These are phyloP conservation scores for Talaromyces piceae DNA, from an alignment of 2,329 filamentous ascomycete species.

Conservation along the genomic window DNA sequence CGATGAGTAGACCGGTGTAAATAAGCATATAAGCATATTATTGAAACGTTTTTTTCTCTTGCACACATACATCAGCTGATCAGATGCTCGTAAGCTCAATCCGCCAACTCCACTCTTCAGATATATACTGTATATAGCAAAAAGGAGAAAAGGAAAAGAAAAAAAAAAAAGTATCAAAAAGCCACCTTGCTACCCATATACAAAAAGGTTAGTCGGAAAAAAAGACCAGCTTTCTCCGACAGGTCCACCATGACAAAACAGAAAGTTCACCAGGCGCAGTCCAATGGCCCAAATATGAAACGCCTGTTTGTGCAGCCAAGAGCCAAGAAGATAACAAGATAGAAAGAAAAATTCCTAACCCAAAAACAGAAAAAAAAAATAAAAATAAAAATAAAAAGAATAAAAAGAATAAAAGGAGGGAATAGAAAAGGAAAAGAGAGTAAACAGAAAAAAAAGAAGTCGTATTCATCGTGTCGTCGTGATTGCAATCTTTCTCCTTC, in stretches of 20 bases:
- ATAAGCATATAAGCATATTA: neutral
- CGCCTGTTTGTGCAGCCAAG: neutral
- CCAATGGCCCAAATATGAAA: neutral
- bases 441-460: neutral
- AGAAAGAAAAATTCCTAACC: no score
- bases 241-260: neutral
- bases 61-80: neutral
- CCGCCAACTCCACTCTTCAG: constrained; percentile 1
- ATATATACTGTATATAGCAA: no score
- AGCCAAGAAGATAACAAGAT: neutral
- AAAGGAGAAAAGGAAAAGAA: neutral
- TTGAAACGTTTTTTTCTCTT: neutral
- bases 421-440: no score
- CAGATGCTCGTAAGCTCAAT: constrained; percentile 2
- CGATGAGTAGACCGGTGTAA: no score
- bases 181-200: constrained; percentile 9
- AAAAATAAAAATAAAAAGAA: no score
- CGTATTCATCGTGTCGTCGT: neutral
- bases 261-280: neutral
- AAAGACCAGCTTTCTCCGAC: constrained; percentile 5
- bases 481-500: neutral
- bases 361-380: no score
- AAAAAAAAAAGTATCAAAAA: neutral
- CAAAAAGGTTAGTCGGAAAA: neutral
- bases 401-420: neutral